Evolutionary conservation across 139 green algal species (phyloP).

Genomic region (Tetradesmus obliquus): DNA sequence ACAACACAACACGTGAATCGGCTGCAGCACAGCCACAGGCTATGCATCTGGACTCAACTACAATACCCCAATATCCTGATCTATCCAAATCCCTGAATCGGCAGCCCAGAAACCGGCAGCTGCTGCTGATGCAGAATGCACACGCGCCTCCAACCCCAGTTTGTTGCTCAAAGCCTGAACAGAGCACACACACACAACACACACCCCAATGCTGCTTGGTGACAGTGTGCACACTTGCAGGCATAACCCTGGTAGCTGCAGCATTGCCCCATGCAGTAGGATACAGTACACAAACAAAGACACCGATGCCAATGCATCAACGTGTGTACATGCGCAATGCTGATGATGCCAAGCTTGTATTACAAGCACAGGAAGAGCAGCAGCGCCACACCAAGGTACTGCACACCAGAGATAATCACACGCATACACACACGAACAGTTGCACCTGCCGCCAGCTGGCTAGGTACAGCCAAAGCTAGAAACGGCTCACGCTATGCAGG

Average conservation of each 20-base stretch:
- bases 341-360: background rate
- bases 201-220: background rate
- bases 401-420: background rate
- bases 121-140: background rate
- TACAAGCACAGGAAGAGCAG: background rate
- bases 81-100: background rate
- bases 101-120: background rate
- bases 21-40: too few relatives aligned
- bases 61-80: too few relatives aligned
- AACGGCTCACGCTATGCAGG: background rate
- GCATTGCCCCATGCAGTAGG: background rate
- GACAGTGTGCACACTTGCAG: background rate
- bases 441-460: background rate
- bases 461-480: background rate
- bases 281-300: background rate
- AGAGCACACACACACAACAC: background rate
- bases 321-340: background rate
- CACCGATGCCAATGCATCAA: background rate
- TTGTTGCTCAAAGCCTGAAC: background rate
- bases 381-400: background rate
- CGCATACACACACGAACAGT: background rate
- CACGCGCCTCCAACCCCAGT: background rate
- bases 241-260: background rate
- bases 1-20: too few relatives aligned
- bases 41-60: too few relatives aligned